Conservation (phyloP, 352 stramenopile genomes). For the Blastocystis sp. region DNA sequence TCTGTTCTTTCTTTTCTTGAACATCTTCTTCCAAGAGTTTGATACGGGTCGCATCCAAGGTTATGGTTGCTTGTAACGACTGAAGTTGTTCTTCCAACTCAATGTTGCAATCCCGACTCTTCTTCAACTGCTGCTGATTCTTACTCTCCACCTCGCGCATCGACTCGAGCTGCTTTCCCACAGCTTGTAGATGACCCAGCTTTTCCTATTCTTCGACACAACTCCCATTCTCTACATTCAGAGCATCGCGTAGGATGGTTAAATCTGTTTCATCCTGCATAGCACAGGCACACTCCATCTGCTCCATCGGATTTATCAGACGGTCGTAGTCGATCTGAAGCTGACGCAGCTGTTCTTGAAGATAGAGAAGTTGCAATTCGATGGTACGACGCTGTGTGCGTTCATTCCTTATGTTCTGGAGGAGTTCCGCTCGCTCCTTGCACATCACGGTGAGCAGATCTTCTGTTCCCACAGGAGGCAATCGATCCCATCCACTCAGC, state of each 20-base stretch:
- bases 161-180: neutral
- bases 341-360: neutral
- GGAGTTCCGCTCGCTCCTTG: neutral
- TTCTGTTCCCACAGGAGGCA: neutral
- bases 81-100: neutral
- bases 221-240: neutral
- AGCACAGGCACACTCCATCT: constrained; percentile 4
- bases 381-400: neutral
- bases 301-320: constrained; percentile 31
- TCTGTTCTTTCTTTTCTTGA: neutral
- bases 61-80: neutral
- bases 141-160: neutral
- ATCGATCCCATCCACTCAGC: neutral
- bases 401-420: neutral
- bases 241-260: neutral
- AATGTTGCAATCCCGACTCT: neutral
- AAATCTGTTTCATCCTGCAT: constrained; percentile 37
- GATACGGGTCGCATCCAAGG: neutral
- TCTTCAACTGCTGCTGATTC: neutral
- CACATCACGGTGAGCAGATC: neutral
- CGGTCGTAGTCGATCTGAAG: neutral
- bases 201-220: constrained; percentile 1
- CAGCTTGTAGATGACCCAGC: constrained; percentile 8
- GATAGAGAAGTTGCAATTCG: neutral
- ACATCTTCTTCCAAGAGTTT: neutral